Conservation (phyloP, 371 early-diverging fungal genomes). For the Capillidium heterosporum region DNA sequence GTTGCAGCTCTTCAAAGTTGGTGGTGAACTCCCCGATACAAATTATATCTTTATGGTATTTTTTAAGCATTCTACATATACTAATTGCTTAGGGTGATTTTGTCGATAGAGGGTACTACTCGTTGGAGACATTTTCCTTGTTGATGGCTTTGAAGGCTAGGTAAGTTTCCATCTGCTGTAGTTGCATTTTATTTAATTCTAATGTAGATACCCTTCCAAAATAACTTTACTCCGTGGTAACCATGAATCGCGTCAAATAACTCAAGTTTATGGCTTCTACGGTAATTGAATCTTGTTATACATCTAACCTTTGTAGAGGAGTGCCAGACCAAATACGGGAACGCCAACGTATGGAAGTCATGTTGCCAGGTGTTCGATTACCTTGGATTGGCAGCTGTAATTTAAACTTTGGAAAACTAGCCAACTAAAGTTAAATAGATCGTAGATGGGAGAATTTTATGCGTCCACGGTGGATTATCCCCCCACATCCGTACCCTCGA, state of each 20-base stretch:
- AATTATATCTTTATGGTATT: slow-evolving; percentile 90
- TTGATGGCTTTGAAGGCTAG: slow-evolving; percentile 87
- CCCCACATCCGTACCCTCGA: slow-evolving; percentile 94
- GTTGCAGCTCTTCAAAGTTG: slow-evolving; percentile 93
- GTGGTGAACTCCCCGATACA: slow-evolving; percentile 91
- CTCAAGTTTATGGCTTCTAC: slow-evolving; percentile 99
- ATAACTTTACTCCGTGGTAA: slow-evolving; percentile 97
- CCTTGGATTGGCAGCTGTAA: slow-evolving; percentile 90
- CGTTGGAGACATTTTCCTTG: slow-evolving; percentile 91
- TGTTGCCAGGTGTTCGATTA: slow-evolving; percentile 98
- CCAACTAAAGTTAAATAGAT: slow-evolving; percentile 20
- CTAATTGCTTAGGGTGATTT: slow-evolving; percentile 71
- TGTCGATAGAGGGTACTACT: slow-evolving; percentile 99
- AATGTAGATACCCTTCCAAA: slow-evolving; percentile 74
- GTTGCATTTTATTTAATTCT: background rate
- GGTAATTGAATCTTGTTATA: slow-evolving; percentile 12
- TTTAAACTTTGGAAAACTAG: slow-evolving; percentile 2
- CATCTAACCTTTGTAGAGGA: slow-evolving; percentile 39
- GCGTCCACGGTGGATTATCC: slow-evolving; percentile 98
- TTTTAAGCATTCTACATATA: background rate
- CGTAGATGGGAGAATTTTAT: slow-evolving; percentile 85
- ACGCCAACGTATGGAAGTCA: slow-evolving; percentile 96
- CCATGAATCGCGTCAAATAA: slow-evolving; percentile 96
- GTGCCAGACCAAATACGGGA: slow-evolving; percentile 94
- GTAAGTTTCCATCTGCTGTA: background rate